Conservation (phyloP, 2,329 filamentous ascomycete species). For the Fusarium continuum region DNA sequence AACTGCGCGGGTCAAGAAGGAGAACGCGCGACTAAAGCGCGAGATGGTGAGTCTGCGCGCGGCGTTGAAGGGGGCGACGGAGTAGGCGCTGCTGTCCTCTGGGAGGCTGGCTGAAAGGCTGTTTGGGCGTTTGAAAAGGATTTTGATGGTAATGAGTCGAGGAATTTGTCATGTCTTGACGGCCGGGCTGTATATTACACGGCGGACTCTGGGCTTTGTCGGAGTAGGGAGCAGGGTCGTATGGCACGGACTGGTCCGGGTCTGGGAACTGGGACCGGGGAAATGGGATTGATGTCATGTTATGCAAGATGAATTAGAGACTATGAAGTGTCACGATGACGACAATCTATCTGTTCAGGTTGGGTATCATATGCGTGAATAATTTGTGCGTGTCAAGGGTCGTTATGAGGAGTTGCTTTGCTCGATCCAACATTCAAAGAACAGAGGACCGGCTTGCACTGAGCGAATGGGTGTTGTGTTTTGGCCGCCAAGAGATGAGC, state of each 20-base stretch:
- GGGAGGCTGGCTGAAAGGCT: slow-evolving; percentile 30
- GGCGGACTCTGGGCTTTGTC: slow-evolving; percentile 23
- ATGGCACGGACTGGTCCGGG: slow-evolving; percentile 29
- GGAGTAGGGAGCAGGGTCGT: slow-evolving; percentile 37
- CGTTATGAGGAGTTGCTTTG: slow-evolving; percentile 22
- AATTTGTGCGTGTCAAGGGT: background rate
- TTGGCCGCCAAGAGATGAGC: slow-evolving; percentile 48
- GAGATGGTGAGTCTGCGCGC: slow-evolving; percentile 78
- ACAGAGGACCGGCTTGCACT: slow-evolving; percentile 66
- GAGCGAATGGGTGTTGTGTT: slow-evolving; percentile 61
- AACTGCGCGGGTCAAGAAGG: slow-evolving; percentile 78
- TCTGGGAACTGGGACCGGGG: slow-evolving; percentile 35
- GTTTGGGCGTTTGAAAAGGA: slow-evolving; percentile 29
- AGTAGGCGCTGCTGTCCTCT: slow-evolving; percentile 45
- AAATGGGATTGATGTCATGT: slow-evolving; percentile 32
- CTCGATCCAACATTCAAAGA: slow-evolving; percentile 74
- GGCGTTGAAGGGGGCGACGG: slow-evolving; percentile 57
- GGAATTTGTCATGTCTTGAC: slow-evolving; percentile 31
- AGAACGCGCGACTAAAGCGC: slow-evolving; percentile 83
- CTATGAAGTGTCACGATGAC: slow-evolving; percentile 40
- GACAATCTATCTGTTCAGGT: slow-evolving; percentile 25
- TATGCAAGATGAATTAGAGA: slow-evolving; percentile 36
- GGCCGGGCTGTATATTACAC: slow-evolving; percentile 35
- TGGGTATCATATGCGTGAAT: slow-evolving; percentile 16
- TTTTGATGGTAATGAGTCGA: slow-evolving; percentile 23